phyloP scores from a whole-genome alignment of 192 early-diverging fungal species.

The Coemansia sp. region DNA sequence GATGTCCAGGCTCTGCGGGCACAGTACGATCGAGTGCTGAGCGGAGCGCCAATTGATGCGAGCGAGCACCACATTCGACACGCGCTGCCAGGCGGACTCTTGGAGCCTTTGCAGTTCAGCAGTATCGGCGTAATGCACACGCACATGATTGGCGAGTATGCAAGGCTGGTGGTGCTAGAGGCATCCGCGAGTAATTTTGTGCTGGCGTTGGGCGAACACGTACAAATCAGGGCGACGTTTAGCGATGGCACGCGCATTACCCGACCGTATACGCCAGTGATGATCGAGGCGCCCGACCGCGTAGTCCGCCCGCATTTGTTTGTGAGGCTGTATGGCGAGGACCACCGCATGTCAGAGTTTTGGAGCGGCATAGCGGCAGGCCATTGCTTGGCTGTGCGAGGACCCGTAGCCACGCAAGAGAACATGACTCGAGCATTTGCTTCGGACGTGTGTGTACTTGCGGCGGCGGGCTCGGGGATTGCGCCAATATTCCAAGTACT shows the following conservation, averaged over 20 bases:
- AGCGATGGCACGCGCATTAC: background rate
- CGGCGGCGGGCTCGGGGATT: slow-evolving; percentile 43
- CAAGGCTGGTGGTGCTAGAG: slow-evolving; percentile 35
- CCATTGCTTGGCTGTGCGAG: slow-evolving; percentile 11
- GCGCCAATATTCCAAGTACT: slow-evolving; percentile 39
- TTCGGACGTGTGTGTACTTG: slow-evolving; percentile 9
- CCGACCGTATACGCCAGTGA: slow-evolving; percentile 40
- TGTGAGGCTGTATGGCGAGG: slow-evolving; percentile 25
- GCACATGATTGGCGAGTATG: slow-evolving; percentile 2
- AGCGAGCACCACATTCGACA: slow-evolving; percentile 7
- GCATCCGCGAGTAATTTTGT: slow-evolving; percentile 28
- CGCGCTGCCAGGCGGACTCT: slow-evolving; percentile 5
- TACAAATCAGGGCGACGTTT: slow-evolving; percentile 24
- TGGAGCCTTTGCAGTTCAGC: slow-evolving; percentile 32
- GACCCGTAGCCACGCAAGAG: slow-evolving; percentile 22
- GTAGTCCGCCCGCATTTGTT: slow-evolving; percentile 36
- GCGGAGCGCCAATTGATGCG: slow-evolving; percentile 3
- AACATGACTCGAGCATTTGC: slow-evolving; percentile 18
- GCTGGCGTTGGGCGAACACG: slow-evolving; percentile 30
- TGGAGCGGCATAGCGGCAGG: background rate
- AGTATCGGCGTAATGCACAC: slow-evolving; percentile 13
- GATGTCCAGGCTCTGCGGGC: slow-evolving; percentile 1
- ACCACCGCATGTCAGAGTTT: slow-evolving; percentile 12
- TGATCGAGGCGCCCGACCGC: slow-evolving; percentile 30
- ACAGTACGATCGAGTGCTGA: slow-evolving; percentile 19